phyloP scores from a whole-genome alignment of 495 filamentous ascomycete species.

The Annulohypoxylon bovei region DNA sequence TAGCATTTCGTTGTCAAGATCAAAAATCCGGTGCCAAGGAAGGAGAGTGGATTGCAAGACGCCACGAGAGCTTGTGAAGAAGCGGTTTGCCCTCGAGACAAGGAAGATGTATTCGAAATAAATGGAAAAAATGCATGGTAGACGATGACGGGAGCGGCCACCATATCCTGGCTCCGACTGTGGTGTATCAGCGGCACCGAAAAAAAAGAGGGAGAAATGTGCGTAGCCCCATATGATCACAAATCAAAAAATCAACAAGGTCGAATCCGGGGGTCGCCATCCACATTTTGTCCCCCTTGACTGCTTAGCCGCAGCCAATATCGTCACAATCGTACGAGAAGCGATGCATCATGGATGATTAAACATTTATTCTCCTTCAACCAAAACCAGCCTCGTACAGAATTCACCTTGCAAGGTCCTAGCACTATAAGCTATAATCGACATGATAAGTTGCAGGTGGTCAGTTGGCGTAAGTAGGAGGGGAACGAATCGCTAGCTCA shows the following conservation, averaged over 20 bases:
- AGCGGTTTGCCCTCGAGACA: not conserved
- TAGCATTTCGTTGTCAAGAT: not conserved
- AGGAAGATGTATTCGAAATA: not conserved
- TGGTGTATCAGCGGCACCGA: not conserved
- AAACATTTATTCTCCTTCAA: not conserved
- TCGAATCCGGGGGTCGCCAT: not conserved
- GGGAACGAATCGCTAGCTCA: not conserved
- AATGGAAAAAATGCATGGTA: not conserved
- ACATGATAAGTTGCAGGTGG: not conserved
- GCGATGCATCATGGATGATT: not conserved
- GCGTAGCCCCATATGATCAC: slow-evolving; percentile 37
- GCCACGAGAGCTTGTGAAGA: not conserved
- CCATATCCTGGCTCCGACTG: not conserved
- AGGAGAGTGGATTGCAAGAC: not conserved
- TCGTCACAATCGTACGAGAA: slow-evolving; percentile 18
- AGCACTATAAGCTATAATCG: not conserved
- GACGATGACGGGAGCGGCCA: not conserved
- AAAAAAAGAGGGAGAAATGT: slow-evolving; percentile 10
- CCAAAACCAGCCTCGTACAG: not conserved
- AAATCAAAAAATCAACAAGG: slow-evolving; percentile 38
- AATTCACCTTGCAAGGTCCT: not conserved
- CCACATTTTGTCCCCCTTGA: not conserved
- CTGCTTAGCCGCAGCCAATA: not conserved
- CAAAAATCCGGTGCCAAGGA: not conserved
- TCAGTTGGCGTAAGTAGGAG: not conserved